A percentile compares a stretch with the other conserved stretches of the same genome.
Conservation (phyloP, 2,329 filamentous ascomycete genomes). For the Metarhizium rileyi region DNA sequence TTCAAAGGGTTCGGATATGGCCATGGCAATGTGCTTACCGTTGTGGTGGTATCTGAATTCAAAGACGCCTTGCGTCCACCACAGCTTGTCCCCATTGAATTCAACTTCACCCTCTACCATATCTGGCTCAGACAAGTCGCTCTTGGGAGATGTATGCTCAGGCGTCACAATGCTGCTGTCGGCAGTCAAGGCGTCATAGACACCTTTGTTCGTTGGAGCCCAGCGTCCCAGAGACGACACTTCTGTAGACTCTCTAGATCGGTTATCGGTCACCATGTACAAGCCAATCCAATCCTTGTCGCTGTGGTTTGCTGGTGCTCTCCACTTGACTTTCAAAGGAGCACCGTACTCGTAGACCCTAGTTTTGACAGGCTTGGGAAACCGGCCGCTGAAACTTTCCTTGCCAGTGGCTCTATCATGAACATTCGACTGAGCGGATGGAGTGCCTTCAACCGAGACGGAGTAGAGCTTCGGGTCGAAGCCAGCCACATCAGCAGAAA, state of each 20-base stretch:
- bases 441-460: conserved; percentile 61
- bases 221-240: conserved; percentile 82
- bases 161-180: conserved; percentile 67
- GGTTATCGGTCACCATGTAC: conserved; percentile 93
- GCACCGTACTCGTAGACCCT: conserved; percentile 80
- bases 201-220: conserved; percentile 68
- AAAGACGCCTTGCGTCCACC: conserved; percentile 94
- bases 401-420: conserved; percentile 58
- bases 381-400: conserved; percentile 60
- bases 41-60: conserved; percentile 97
- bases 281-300: conserved; percentile 93
- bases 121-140: conserved; percentile 43
- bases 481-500: conserved; percentile 71
- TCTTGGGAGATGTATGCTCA: conserved; percentile 48
- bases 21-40: conserved; percentile 86
- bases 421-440: conserved; percentile 36
- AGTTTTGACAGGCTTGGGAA: conserved; percentile 62
- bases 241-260: conserved; percentile 72
- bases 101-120: conserved; percentile 71
- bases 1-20: conserved; percentile 88
- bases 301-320: conserved; percentile 75
- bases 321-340: conserved; percentile 85
- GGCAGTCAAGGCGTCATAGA: conserved; percentile 65
- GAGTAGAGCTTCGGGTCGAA: conserved; percentile 73
- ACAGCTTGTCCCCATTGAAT: conserved; percentile 87